Evolutionary conservation across 805 yeast species (phyloP).

Genomic region (Saccharomycopsis vini): DNA sequence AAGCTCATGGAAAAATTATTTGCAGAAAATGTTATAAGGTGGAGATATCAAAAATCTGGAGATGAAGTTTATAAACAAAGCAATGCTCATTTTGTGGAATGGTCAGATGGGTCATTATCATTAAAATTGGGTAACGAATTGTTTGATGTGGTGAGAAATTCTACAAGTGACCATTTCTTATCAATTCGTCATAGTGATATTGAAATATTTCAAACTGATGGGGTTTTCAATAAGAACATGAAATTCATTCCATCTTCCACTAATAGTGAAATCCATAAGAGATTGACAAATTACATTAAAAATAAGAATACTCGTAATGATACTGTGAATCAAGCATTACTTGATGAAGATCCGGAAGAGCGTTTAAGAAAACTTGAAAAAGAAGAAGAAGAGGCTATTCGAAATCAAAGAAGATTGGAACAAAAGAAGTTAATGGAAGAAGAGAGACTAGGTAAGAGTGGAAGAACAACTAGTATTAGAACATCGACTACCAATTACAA

Average conservation of each 20-base stretch:
- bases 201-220: constrained; percentile 61
- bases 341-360: constrained; percentile 56
- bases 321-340: constrained; percentile 32
- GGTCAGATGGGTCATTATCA: constrained; percentile 90
- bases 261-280: constrained; percentile 72
- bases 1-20: constrained; percentile 55
- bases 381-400: constrained; percentile 53
- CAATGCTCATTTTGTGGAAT: constrained; percentile 80
- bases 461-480: neutral
- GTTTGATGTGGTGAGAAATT: constrained; percentile 65
- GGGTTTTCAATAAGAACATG: constrained; percentile 53
- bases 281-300: constrained; percentile 61
- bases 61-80: constrained; percentile 71
- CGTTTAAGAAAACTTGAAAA: constrained; percentile 61
- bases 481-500: neutral
- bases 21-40: constrained; percentile 81
- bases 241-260: constrained; percentile 87
- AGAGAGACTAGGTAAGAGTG: constrained; percentile 11
- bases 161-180: constrained; percentile 61
- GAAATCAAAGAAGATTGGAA: constrained; percentile 57
- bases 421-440: constrained; percentile 27
- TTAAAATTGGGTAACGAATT: constrained; percentile 80
- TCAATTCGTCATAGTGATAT: constrained; percentile 63
- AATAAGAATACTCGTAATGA: constrained; percentile 30
- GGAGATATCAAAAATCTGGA: constrained; percentile 78